phyloP scores from a whole-genome alignment of 805 yeast species.

The Suhomyces xylopsoci region DNA sequence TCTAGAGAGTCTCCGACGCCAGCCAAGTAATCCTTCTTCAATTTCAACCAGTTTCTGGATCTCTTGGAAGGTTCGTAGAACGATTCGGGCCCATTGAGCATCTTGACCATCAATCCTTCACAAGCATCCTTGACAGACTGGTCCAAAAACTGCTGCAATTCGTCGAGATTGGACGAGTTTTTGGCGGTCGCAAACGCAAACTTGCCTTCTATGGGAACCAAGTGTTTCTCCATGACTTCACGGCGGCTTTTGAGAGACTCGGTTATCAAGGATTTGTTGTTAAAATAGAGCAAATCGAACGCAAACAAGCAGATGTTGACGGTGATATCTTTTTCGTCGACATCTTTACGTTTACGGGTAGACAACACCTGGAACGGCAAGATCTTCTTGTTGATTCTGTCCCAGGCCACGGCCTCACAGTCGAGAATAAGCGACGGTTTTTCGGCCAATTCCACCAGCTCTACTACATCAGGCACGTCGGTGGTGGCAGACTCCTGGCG shows the following conservation, averaged over 20 bases:
- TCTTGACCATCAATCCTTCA: conserved; percentile 95
- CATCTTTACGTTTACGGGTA: conserved; percentile 92
- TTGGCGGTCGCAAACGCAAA: conserved; percentile 76
- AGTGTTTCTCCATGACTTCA: conserved; percentile 49
- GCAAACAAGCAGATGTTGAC: conserved; percentile 92
- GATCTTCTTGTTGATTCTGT: conserved; percentile 68
- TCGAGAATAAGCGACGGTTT: conserved; percentile 67
- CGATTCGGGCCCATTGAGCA: conserved; percentile 76
- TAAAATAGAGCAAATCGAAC: conserved; percentile 76
- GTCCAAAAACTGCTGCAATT: conserved; percentile 80
- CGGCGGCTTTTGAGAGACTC: conserved; percentile 72
- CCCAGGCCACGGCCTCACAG: conserved; percentile 99
- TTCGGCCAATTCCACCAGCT: conserved; percentile 28
- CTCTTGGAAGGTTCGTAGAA: conserved; percentile 92
- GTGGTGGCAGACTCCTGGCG: conserved; percentile 12
- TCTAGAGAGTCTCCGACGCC: conserved; percentile 97
- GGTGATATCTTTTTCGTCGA: conserved; percentile 78
- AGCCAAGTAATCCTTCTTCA: conserved; percentile 90
- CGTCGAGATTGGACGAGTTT: conserved; percentile 67
- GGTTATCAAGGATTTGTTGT: conserved; percentile 68
- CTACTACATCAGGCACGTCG: conserved; percentile 1
- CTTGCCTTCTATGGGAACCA: conserved; percentile 67
- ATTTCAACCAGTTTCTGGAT: conserved; percentile 90
- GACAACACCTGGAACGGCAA: conserved; percentile 91
- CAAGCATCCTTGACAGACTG: conserved; percentile 86